phyloP scores from a whole-genome alignment of 768 basidiomycete species.

The Boletus sp. region DNA sequence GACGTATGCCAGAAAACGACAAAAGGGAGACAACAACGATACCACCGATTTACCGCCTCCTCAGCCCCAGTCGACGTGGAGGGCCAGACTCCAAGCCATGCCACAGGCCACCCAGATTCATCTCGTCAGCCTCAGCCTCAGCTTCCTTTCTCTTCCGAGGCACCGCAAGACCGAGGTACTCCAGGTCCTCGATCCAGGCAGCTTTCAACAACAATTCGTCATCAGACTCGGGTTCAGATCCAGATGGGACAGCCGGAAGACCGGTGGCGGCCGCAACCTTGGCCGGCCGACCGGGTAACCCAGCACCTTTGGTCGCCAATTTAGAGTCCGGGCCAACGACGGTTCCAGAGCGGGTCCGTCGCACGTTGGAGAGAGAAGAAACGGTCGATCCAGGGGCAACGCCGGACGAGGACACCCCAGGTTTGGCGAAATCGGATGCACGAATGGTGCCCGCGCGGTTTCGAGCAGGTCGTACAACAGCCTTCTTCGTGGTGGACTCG shows the following conservation, averaged over 20 bases:
- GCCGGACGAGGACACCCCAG: conserved; percentile 5
- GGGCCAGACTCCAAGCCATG: conserved; percentile 3
- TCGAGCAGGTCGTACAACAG: conserved; percentile 16
- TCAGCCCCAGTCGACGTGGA: conserved; percentile 8
- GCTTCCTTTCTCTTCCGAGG: background rate
- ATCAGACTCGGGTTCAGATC: conserved; percentile 21
- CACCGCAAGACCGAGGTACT: conserved; percentile 19
- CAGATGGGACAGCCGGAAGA: conserved; percentile 1
- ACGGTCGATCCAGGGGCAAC: background rate
- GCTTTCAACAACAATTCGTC: conserved; percentile 23
- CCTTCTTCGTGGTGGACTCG: conserved; percentile 12
- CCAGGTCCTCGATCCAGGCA: conserved; percentile 22
- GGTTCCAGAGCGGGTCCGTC: conserved; percentile 51
- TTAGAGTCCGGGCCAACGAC: conserved; percentile 35
- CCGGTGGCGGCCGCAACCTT: background rate
- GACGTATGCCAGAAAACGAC: background rate
- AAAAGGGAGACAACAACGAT: background rate
- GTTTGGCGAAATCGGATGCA: conserved; percentile 42
- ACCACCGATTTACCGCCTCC: conserved; percentile 7
- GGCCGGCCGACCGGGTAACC: background rate
- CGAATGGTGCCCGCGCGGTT: conserved; percentile 52
- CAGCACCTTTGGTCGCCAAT: conserved; percentile 10
- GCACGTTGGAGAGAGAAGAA: conserved; percentile 19
- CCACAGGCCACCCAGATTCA: conserved; percentile 25
- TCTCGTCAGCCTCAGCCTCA: conserved; percentile 28